These are phyloP conservation scores for Diplodia seriata DNA, from an alignment of 2,329 filamentous ascomycete genomes.

Conservation along the genomic window DNA sequence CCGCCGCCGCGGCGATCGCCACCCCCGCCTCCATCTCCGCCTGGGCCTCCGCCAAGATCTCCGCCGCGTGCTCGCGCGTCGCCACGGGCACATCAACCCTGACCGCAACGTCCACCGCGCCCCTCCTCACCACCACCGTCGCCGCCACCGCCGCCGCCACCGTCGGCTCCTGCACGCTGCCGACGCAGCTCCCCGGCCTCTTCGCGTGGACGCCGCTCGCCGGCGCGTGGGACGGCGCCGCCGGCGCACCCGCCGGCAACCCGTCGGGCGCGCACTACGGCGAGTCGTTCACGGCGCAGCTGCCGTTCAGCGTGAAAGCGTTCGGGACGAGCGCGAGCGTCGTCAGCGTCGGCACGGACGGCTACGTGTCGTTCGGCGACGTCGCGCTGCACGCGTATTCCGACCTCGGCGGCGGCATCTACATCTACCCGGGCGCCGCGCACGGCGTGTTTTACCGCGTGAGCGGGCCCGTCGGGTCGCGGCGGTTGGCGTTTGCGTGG, in stretches of 20 bases:
- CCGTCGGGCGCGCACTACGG: not conserved
- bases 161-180: not conserved
- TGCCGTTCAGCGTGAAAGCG: not conserved
- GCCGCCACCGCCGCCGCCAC: not conserved
- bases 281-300: not conserved
- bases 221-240: not conserved
- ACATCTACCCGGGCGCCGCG: slow-evolving; percentile 1
- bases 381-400: not conserved
- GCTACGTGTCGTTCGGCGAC: not conserved
- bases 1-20: not conserved
- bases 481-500: not conserved
- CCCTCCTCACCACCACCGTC: not conserved
- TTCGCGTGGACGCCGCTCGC: not conserved
- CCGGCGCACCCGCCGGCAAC: not conserved
- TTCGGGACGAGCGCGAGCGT: not conserved
- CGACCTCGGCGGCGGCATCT: not conserved
- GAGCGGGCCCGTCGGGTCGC: not conserved
- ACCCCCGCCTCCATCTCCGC: not conserved
- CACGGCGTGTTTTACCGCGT: not conserved
- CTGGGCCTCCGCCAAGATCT: not conserved
- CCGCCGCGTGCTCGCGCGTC: slow-evolving; percentile 1
- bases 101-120: not conserved
- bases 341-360: slow-evolving; percentile 2
- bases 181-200: not conserved
- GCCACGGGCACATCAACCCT: not conserved